Percentiles rank a stretch among this genome's conserved stretches.
Conservation (phyloP, 75 land plant species). For the Selaginella tamariscina region DNA sequence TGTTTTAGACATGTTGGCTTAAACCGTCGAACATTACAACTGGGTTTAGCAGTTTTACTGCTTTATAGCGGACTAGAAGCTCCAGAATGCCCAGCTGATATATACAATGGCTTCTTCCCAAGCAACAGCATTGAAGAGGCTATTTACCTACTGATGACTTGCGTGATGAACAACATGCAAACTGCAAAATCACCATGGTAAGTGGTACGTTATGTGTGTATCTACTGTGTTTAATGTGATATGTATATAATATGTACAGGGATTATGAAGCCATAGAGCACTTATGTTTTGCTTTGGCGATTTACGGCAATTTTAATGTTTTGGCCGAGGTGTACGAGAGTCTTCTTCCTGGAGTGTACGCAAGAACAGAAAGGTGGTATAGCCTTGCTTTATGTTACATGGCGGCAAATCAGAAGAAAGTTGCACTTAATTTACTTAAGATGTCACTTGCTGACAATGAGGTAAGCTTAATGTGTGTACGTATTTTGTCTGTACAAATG, state of each 20-base stretch:
- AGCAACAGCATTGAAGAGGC: constrained; percentile 10
- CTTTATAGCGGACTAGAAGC: constrained; percentile 6
- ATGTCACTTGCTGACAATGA: neutral
- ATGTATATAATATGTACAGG: neutral
- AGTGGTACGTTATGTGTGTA: no score
- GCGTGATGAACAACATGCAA: neutral
- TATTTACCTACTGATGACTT: neutral
- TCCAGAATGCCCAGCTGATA: neutral
- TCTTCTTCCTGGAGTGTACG: neutral
- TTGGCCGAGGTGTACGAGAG: constrained; percentile 8
- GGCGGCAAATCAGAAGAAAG: neutral
- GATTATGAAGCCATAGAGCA: neutral
- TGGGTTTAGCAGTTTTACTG: neutral
- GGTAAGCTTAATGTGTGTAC: no score
- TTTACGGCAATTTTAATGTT: neutral
- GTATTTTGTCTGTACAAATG: no score
- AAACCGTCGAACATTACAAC: neutral
- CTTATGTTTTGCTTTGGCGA: constrained; percentile 5
- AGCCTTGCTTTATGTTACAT: constrained; percentile 3
- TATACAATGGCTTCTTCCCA: neutral
- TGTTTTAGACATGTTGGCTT: no score
- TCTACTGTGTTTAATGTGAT: no score
- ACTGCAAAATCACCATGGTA: no score
- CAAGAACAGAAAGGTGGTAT: constrained; percentile 6
- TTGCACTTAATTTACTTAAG: neutral